phyloP scores from a whole-genome alignment of 345 rosid species.

The Jatropha curcas region DNA sequence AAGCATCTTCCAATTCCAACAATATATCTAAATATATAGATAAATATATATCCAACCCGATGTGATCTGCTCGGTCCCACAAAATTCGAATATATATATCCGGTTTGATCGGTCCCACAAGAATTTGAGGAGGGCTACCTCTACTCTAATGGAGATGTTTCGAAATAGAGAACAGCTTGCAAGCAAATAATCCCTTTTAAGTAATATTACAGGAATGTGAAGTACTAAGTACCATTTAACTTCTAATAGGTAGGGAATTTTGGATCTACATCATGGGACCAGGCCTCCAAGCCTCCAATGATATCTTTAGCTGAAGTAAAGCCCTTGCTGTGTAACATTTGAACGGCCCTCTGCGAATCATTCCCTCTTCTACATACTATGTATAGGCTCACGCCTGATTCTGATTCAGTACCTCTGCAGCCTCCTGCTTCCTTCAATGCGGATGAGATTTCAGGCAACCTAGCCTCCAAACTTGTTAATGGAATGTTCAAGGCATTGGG shows the following conservation, averaged over 20 bases:
- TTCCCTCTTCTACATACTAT: slow-evolving; percentile 89
- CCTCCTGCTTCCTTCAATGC: slow-evolving; percentile 55
- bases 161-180: too few species aligned
- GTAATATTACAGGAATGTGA: too few species aligned
- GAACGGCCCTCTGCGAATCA: slow-evolving; percentile 90
- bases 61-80: too few species aligned
- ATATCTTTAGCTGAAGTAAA: slow-evolving; percentile 67
- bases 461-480: slow-evolving; percentile 56
- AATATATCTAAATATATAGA: too few species aligned
- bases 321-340: slow-evolving; percentile 59
- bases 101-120: too few species aligned
- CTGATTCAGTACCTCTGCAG: slow-evolving; percentile 20
- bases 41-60: too few species aligned
- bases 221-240: too few species aligned
- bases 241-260: slow-evolving; percentile 68
- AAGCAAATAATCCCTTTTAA: too few species aligned
- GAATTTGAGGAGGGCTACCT: too few species aligned
- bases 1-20: too few species aligned
- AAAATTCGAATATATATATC: too few species aligned
- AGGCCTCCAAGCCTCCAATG: slow-evolving; percentile 77
- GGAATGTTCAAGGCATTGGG: slow-evolving; percentile 78
- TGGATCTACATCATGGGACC: slow-evolving; percentile 81
- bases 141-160: too few species aligned
- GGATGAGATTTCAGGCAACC: slow-evolving; percentile 58
- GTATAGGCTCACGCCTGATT: slow-evolving; percentile 44